Base-by-base conservation (phyloP, 225 moss, liverwort and hornwort genomes). In the Takakia lepidozioides region DNA sequence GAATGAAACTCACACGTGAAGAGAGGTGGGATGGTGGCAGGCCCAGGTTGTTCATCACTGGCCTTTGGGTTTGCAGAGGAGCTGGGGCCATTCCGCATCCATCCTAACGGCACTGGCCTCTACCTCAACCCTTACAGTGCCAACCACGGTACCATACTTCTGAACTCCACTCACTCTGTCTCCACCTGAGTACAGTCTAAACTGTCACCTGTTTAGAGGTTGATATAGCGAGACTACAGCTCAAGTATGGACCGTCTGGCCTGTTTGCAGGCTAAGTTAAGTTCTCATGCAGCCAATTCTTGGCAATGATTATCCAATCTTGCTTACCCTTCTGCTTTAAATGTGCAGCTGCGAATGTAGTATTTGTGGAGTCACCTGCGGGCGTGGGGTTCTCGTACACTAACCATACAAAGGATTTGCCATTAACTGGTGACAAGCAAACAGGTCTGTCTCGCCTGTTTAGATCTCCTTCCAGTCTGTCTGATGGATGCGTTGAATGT, bases 361-460 rank as follows among this genome's bases (percentile, higher is more conserved):
- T 88, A 8, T 88, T 88, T 43, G 57, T 88, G 15, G 87, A 88
- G 52, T 88, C 87, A 4, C 87, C 87, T 0, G 84, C 75, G 5
- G 87, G 87, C 11, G 81, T 75, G 1, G 87, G 87, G 1, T 88
- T 78, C 39, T 88, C 84, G 3, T 88, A 81, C 64, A 68, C 52
- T 55, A 84, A 88, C 65, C 81, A 71, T 5, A 63, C 72, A 40
- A 72, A 29, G 19, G 87, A 88, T 43, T 68, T 86, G 19, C 0
- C 22, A 21, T 63, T 65, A 4, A 54, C 53, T 25, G 88, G 85
- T 22, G 85, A 88, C 49, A 64, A 67, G 11, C 74, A 67, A 41
- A 85, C 85, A 60, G 81, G 85, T 81, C n/a, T n/a, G n/a, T n/a
- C n/a, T n/a, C n/a, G n/a, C n/a, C n/a, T n/a, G n/a, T n/a, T n/a